Percentiles rank a stretch among this genome's conserved stretches.
phyloP scores from a whole-genome alignment of 441 rosid genomes.

The Adansonia rubrostipa region DNA sequence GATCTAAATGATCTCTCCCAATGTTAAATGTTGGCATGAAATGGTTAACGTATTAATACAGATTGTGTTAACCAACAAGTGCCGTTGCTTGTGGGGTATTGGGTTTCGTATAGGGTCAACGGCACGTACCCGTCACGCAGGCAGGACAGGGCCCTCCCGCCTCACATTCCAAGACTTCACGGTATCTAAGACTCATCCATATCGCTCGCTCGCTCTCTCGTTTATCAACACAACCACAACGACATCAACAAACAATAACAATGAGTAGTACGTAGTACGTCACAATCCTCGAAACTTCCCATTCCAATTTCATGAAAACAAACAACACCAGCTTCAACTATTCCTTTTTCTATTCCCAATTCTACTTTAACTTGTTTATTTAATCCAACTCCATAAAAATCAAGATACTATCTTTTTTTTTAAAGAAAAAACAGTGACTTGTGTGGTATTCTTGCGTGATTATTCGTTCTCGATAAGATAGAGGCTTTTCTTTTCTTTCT shows the following conservation, averaged over 20 bases:
- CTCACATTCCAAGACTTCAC: constrained; percentile 6
- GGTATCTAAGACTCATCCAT: neutral
- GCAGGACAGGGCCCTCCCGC: neutral
- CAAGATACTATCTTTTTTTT: neutral
- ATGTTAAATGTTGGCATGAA: neutral
- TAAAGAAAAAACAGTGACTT: neutral
- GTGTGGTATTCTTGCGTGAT: neutral
- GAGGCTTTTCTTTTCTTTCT: neutral
- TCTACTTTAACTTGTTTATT: constrained; percentile 7
- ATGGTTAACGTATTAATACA: no score
- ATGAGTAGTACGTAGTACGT: neutral
- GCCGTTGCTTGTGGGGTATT: constrained; percentile 21
- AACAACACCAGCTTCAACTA: neutral
- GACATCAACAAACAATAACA: neutral
- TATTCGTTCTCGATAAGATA: constrained; percentile 23
- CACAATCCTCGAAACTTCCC: neutral
- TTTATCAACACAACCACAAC: neutral
- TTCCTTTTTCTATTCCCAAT: neutral
- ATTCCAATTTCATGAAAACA: neutral
- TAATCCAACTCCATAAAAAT: neutral
- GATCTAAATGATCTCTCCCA: no score
- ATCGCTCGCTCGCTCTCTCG: no score
- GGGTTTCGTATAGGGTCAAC: constrained; percentile 25
- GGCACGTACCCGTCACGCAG: constrained; percentile 46
- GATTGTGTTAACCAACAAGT: neutral